Conservation (phyloP, 1,284 basidiomycete species). For the Coniophora puteana region DNA sequence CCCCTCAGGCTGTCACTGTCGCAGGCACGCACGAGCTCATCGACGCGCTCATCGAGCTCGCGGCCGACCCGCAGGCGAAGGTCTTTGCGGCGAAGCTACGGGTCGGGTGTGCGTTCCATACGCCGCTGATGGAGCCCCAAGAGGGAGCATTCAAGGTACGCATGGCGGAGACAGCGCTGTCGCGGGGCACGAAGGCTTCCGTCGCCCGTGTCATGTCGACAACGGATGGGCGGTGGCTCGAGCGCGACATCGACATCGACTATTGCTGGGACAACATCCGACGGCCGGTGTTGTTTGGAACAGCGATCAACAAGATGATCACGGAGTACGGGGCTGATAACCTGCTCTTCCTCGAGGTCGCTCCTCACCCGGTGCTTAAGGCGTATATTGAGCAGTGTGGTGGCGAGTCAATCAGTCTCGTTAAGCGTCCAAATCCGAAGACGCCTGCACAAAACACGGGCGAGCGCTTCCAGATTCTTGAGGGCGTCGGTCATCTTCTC, state of each 20-base stretch:
- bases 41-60: conserved; percentile 8
- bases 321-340: conserved; percentile 24
- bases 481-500: conserved; percentile 24
- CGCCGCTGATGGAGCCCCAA: conserved; percentile 9
- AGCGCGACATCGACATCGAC: conserved; percentile 8
- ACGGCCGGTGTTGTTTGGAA: conserved; percentile 26
- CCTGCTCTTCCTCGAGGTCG: conserved; percentile 24
- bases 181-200: neutral
- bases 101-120: conserved; percentile 10
- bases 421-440: conserved; percentile 26
- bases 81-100: conserved; percentile 9
- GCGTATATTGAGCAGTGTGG: conserved; percentile 28
- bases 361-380: conserved; percentile 27
- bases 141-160: conserved; percentile 4
- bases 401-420: conserved; percentile 22
- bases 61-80: conserved; percentile 7
- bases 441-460: conserved; percentile 24
- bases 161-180: neutral
- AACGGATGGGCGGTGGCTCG: conserved; percentile 8
- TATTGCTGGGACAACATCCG: conserved; percentile 28
- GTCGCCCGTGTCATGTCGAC: conserved; percentile 9
- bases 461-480: conserved; percentile 26
- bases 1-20: conserved; percentile 8
- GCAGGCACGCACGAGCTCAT: conserved; percentile 6
- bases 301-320: conserved; percentile 25